A percentile compares a stretch with the other conserved stretches of the same genome.
Evolutionary conservation across 1,284 basidiomycete genomes (phyloP).

Genomic region (Fomes fomentarius): DNA sequence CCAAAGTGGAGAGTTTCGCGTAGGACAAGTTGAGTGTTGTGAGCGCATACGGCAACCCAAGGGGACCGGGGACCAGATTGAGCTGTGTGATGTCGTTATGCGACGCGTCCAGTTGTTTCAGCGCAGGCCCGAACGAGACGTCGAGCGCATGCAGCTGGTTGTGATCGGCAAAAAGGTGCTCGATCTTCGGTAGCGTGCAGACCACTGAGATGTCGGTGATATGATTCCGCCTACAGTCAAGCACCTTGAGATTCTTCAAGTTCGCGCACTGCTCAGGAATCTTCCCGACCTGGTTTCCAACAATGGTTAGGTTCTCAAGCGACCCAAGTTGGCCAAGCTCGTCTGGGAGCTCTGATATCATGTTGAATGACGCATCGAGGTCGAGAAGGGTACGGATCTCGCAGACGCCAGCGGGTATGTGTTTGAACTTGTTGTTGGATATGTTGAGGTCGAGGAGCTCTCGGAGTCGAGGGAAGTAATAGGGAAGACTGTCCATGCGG

Average conservation of each 20-base stretch:
- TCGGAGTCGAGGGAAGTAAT: conserved; percentile 80
- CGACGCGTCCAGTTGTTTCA: conserved; percentile 69
- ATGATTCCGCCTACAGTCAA: conserved; percentile 86
- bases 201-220: conserved; percentile 78
- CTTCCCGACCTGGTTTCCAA: conserved; percentile 84
- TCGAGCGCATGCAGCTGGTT: conserved; percentile 84
- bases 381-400: conserved; percentile 78
- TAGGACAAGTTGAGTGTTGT: conserved; percentile 89
- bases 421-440: conserved; percentile 94
- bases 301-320: conserved; percentile 81
- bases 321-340: conserved; percentile 75
- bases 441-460: conserved; percentile 86
- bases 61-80: conserved; percentile 63
- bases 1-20: conserved; percentile 87
- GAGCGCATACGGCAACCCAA: conserved; percentile 66
- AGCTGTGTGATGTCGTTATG: conserved; percentile 86
- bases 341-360: conserved; percentile 81
- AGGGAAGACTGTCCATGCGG: conserved; percentile 85
- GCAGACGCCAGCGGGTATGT: conserved; percentile 81
- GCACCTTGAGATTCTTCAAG: conserved; percentile 65
- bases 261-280: conserved; percentile 74
- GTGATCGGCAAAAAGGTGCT: conserved; percentile 76
- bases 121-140: conserved; percentile 67
- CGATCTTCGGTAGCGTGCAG: conserved; percentile 70
- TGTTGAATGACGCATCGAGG: conserved; percentile 96